Evolutionary conservation across 176 grass and related monocot species (phyloP), one percentile per base, ranked within the genome.

Genomic region (bread wheat (Triticum aestivum)): DNA sequence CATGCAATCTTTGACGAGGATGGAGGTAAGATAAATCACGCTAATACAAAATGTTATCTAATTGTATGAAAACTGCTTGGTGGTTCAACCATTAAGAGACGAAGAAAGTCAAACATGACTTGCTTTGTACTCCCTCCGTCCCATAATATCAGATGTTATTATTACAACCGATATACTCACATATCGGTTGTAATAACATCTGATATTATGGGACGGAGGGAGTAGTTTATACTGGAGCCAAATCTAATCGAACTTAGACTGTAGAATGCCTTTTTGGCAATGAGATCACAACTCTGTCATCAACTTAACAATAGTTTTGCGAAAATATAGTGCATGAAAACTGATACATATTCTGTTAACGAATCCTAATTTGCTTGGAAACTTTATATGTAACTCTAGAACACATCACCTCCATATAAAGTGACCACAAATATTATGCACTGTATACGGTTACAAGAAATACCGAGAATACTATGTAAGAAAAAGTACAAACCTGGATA

Each of bases 401-500:
- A 78, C 56, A 82, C 65, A 69, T n/a, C 10, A 69, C 18, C 34
- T 82, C 61, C 37, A 77, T 51, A 34, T 9, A 86, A 84, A 63
- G 33, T 15, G 8, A 61, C 59, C 42, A 75, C 42, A 85, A 66
- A 37, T 61, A 80, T 17, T 17, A 12, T 29, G 68, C 15, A 68
- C n/a, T 49, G 78, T 23, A 69, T 69, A 52, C 23, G 12, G 38
- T 64, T 54, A 33, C 62, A 39, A 49, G 3, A 73, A 67, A 67
- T 76, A 61, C 32, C 32, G 54, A 77, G 26, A 80, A 58, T 70
- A 80, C 14, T 74, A 47, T 27, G 32, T 54, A 76, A 82, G 32
- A 88, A 78, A 38, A 87, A 89, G 47, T 86, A 87, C 71, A 27
- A 69, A 97, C 94, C 94, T 92, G 94, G 90, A 65, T 91, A 97